Evolutionary conservation across 805 yeast species (phyloP).

Genomic region (Wickerhamiella bombiphila): DNA sequence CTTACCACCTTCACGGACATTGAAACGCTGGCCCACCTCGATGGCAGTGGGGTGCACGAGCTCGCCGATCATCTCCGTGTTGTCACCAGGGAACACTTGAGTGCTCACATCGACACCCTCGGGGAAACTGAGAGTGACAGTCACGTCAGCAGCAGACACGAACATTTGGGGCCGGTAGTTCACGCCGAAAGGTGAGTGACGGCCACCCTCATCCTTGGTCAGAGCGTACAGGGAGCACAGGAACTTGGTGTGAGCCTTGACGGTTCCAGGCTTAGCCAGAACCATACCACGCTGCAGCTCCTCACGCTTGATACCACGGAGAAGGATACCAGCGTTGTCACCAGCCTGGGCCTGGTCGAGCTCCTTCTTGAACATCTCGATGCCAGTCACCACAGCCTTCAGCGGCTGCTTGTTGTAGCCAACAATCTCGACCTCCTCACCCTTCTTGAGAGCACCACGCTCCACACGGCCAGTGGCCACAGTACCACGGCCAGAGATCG

Average conservation of each 20-base stretch:
- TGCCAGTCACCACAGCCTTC: slow-evolving; percentile 94
- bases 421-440: slow-evolving; percentile 96
- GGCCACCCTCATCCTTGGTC: slow-evolving; percentile 97
- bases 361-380: slow-evolving; percentile 99
- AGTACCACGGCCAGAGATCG: slow-evolving; percentile 99
- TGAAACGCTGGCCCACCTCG: slow-evolving; percentile 96
- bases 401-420: slow-evolving; percentile 77
- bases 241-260: slow-evolving; percentile 85
- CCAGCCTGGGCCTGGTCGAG: slow-evolving; percentile 97
- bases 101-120: slow-evolving; percentile 67
- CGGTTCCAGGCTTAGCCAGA: slow-evolving; percentile 79
- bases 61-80: slow-evolving; percentile 87
- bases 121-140: slow-evolving; percentile 84
- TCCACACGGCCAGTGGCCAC: slow-evolving; percentile 98
- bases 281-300: slow-evolving; percentile 97
- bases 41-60: slow-evolving; percentile 82
- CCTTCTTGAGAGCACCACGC: slow-evolving; percentile 94
- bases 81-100: slow-evolving; percentile 97
- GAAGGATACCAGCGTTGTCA: slow-evolving; percentile 94
- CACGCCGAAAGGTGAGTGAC: slow-evolving; percentile 93
- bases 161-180: slow-evolving; percentile 97
- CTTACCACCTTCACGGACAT: slow-evolving; percentile 98
- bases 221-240: slow-evolving; percentile 85
- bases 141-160: slow-evolving; percentile 91
- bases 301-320: slow-evolving; percentile 98